phyloP scores from a whole-genome alignment of 1,139 yeast genomes.

The Pichia sp. region DNA sequence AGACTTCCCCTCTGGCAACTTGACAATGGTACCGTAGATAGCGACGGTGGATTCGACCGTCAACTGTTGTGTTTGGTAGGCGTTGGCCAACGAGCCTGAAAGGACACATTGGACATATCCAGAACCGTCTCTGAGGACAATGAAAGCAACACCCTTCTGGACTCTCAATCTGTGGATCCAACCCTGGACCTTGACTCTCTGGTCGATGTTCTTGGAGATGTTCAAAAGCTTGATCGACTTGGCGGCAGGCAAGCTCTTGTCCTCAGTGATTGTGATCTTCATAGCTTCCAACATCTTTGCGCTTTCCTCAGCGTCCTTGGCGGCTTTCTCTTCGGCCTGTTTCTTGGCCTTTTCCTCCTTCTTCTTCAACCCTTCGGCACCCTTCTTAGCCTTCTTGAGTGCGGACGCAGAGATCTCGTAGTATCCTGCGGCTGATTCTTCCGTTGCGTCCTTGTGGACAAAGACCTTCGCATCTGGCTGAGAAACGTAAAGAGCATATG shows the following conservation, averaged over 20 bases:
- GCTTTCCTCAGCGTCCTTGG: conserved; percentile 59
- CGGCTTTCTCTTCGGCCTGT: conserved; percentile 55
- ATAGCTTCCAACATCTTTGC: conserved; percentile 73
- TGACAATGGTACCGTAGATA: conserved; percentile 73
- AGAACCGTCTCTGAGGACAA: conserved; percentile 92
- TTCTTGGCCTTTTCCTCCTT: conserved; percentile 79
- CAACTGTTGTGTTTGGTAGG: conserved; percentile 75
- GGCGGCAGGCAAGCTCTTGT: conserved; percentile 67
- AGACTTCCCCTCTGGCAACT: conserved; percentile 90
- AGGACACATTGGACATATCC: conserved; percentile 87
- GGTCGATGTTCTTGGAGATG: conserved; percentile 48
- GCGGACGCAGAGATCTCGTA: conserved; percentile 88
- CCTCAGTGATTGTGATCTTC: conserved; percentile 72
- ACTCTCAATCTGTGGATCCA: conserved; percentile 95
- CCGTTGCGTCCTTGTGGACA: conserved; percentile 56
- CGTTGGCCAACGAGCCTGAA: conserved; percentile 87
- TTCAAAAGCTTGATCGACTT: conserved; percentile 58
- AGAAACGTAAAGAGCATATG: conserved; percentile 64
- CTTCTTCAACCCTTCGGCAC: conserved; percentile 86
- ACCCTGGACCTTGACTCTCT: conserved; percentile 76
- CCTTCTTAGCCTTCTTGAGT: conserved; percentile 92
- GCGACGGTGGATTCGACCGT: conserved; percentile 84
- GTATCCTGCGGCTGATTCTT: conserved; percentile 54
- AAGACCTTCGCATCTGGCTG: conserved; percentile 42
- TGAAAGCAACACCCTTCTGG: conserved; percentile 88